Conservation (phyloP, 768 basidiomycete genomes). For the Xerocomus spinulosus region DNA sequence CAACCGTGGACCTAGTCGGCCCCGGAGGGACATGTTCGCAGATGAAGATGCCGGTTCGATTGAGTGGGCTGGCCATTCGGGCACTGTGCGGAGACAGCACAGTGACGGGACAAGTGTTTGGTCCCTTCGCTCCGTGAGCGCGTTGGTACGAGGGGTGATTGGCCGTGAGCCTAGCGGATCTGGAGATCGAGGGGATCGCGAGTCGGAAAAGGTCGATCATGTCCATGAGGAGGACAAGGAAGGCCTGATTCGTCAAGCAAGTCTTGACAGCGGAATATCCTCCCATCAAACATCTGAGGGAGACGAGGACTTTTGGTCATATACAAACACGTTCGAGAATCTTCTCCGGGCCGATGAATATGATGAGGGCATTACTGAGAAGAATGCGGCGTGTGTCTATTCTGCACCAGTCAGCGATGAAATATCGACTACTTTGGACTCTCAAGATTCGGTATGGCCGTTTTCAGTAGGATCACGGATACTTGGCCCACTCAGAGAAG, state of each 20-base stretch:
- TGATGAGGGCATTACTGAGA: conserved; percentile 10
- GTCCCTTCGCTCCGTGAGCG: conserved; percentile 45
- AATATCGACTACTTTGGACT: conserved; percentile 8
- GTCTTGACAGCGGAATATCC: conserved; percentile 4
- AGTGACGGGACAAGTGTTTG: conserved; percentile 44
- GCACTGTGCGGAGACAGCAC: conserved; percentile 32
- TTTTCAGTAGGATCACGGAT: conserved; percentile 21
- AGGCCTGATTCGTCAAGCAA: conserved; percentile 20
- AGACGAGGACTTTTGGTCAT: conserved; percentile 29
- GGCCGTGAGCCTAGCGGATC: conserved; percentile 28
- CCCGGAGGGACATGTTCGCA: conserved; percentile 68
- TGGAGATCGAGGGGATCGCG: conserved; percentile 12
- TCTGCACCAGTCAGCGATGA: conserved; percentile 8
- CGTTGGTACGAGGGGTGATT: conserved; percentile 25
- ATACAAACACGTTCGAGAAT: conserved; percentile 45
- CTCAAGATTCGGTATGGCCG: conserved; percentile 10
- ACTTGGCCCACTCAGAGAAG: conserved; percentile 34
- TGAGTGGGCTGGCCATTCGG: conserved; percentile 15
- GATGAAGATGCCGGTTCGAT: conserved; percentile 68
- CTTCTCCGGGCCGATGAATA: conserved; percentile 19
- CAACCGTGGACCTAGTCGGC: conserved; percentile 8
- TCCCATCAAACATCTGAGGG: conserved; percentile 8
- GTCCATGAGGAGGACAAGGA: conserved; percentile 12
- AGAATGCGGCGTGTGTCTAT: conserved; percentile 19
- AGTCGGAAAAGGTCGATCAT: conserved; percentile 19